Base-by-base conservation (phyloP, 2,329 filamentous ascomycete species). In the Periconia digitata region DNA sequence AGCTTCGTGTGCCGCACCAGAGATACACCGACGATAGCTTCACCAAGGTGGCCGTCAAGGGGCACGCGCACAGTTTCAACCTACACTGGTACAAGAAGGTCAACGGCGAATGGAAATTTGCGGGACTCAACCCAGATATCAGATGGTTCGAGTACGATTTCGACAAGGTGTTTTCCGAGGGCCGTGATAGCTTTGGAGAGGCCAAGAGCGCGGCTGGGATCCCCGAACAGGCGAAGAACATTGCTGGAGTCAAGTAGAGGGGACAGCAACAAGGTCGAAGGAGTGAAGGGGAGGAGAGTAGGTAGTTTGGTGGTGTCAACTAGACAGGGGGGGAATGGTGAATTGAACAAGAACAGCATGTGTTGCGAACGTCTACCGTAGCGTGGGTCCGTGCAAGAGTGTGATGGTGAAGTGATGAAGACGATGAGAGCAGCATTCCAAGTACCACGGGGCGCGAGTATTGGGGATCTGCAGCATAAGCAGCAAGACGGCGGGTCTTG, bases 31-130 rank as follows among this genome's bases (percentile, higher is more conserved):
- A 81, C 57, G 73, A 69, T 48, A 70, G 65, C 15, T 58, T 72
- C 44, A 72, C 62, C n/a, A 69, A 74, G 43, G 78, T 83, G 18
- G 66, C 68, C 2, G 71, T 78, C 57, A 80, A 81, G 71, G 79
- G 79, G n/a, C 79, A 83, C 55, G 79, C 78, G 5, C 80, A 83
- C 66, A 78, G 75, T 53, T 75, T 71, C 56, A 80, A 79, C 60
- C 75, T 68, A 49, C 76, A 81, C 57, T 79, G 75, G 75, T 83
- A 82, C 65, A 76, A 75, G 64, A 80, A 77, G 71, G 73, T 82
- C n/a, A 73, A 82, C 24, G 80, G 79, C 1, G 76, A 75, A 54
- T 82, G 79, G 79, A 82, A 82, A 69, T 82, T 82, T 69, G 79
- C 79, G 0, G 79, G 79, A 2, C 61, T 82, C 42, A 69, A 70